Conservation (phyloP, 805 yeast species). For the Schwanniomyces occidentalis region DNA sequence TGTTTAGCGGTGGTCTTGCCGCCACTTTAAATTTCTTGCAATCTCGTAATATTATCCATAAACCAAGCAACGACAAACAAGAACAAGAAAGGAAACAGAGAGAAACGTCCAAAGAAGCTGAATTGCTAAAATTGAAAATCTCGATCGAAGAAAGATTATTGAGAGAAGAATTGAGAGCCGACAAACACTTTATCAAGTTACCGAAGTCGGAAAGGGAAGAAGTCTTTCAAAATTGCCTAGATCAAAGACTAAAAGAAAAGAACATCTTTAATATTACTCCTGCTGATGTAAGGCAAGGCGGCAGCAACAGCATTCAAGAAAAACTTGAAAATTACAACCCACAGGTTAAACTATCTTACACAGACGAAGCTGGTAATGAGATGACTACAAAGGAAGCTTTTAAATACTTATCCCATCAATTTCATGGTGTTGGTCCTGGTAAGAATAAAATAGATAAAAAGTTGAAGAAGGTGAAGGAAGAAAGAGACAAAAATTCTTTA, state of each 20-base stretch:
- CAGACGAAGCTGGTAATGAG: conserved; percentile 62
- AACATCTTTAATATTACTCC: conserved; percentile 14
- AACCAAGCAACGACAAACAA: conserved; percentile 9
- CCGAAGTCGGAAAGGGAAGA: conserved; percentile 29
- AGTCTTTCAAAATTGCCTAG: conserved; percentile 27
- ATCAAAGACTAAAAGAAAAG: conserved; percentile 26
- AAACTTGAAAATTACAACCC: conserved; percentile 42
- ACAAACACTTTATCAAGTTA: conserved; percentile 24
- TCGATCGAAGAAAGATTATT: conserved; percentile 35
- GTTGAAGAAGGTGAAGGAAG: conserved; percentile 1
- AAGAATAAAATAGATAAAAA: conserved; percentile 12
- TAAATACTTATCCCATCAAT: conserved; percentile 72
- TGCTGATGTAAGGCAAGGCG: background rate
- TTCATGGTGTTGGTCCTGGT: conserved; percentile 58
- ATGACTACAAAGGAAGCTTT: conserved; percentile 70
- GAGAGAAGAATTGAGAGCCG: conserved; percentile 27
- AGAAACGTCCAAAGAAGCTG: conserved; percentile 28
- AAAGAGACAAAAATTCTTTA: background rate
- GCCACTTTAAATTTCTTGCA: conserved; percentile 29
- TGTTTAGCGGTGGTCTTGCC: conserved; percentile 22
- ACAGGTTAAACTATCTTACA: conserved; percentile 53
- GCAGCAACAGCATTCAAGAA: background rate
- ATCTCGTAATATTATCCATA: conserved; percentile 18
- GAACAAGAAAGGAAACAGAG: conserved; percentile 17
- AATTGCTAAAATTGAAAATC: conserved; percentile 27